Conservation (phyloP, 2,329 filamentous ascomycete genomes). For the Penicillium sp. region DNA sequence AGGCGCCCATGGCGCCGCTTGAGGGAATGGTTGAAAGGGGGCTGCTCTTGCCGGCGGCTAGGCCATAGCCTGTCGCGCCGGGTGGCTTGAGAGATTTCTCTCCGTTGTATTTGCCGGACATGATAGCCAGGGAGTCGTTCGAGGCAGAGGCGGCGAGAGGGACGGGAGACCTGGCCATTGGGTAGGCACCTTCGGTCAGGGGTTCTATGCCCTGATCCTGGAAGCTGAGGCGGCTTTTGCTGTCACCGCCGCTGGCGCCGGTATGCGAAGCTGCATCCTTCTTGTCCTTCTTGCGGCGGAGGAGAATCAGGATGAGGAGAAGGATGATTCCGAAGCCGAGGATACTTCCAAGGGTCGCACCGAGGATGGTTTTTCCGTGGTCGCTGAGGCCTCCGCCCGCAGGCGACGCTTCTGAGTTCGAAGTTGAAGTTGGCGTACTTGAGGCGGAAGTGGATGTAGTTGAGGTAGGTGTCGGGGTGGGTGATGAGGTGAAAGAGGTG, state of each 20-base stretch:
- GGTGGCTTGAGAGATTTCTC: slow-evolving; percentile 36
- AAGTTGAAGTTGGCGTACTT: slow-evolving; percentile 31
- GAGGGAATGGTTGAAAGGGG: slow-evolving; percentile 34
- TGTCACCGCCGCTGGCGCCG: slow-evolving; percentile 44
- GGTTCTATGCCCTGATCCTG: slow-evolving; percentile 49
- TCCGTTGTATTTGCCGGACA: slow-evolving; percentile 39
- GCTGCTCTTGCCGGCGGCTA: slow-evolving; percentile 24
- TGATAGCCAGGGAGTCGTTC: slow-evolving; percentile 42
- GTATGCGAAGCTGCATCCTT: slow-evolving; percentile 44
- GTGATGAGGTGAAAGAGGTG: slow-evolving; percentile 13
- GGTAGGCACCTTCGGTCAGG: slow-evolving; percentile 43
- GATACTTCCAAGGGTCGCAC: slow-evolving; percentile 79
- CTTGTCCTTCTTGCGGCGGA: slow-evolving; percentile 55
- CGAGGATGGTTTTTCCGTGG: slow-evolving; percentile 64
- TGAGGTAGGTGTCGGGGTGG: slow-evolving; percentile 33
- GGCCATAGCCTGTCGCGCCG: slow-evolving; percentile 19
- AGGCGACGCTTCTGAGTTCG: slow-evolving; percentile 33
- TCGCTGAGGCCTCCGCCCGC: slow-evolving; percentile 32
- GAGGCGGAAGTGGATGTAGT: slow-evolving; percentile 33
- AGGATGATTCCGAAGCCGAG: slow-evolving; percentile 71
- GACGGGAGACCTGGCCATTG: slow-evolving; percentile 48
- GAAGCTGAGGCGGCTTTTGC: slow-evolving; percentile 59
- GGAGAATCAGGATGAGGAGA: slow-evolving; percentile 69
- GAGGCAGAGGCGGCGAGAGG: slow-evolving; percentile 36
- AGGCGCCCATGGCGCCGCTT: slow-evolving; percentile 24